Base-by-base conservation (phyloP, 306 rosid species). In the Sicyos baderoa region DNA sequence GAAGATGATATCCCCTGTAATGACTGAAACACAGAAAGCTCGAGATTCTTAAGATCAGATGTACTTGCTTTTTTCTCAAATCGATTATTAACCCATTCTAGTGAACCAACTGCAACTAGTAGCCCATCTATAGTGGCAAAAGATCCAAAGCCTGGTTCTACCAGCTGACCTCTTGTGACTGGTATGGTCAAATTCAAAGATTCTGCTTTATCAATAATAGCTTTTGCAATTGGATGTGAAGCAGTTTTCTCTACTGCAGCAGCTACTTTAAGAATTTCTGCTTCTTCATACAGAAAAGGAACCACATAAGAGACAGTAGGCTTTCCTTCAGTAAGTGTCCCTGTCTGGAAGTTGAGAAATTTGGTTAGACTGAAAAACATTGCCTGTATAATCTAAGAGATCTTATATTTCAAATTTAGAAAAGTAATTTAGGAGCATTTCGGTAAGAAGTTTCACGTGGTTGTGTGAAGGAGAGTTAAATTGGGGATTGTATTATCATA, bases 181-280 rank as follows among this genome's bases (percentile, higher is more conserved):
- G 98, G 91, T 73, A 88, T 79, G 66, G 80, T 75, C 88, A 93
- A 82, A 52, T 84, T 85, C 72, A 88, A 81, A 40, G 87, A 85
- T 74, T 88, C 92, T 32, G 99, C 96, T 84, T 88, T 81, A 55
- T 82, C 79, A 74, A 85, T 61, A 67, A 89, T 86, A 61, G 99
- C 97, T 80, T 85, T 89, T 56, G 99, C 99, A 67, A 93, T 89
- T 75, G 99, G 99, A 83, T 93, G 99, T 68, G 90, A 86, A 76
- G 99, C 99, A 71, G 97, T 88, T 82, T 85, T 86, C 91, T 93
- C 99, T 65, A 90, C 96, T 13, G 99, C 99, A 25, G 99, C 99
- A 54, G 99, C 90, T 60, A 90, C 68, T 79, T 45, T 96, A 82
- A 93, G 90, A 80, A 93, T 83, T 76, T 93, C 95, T 4, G 76